A percentile compares a stretch with the other conserved stretches of the same genome.
These are phyloP conservation scores for Ceriops zippeliana DNA, from an alignment of 345 rosid genomes.

Conservation along the genomic window DNA sequence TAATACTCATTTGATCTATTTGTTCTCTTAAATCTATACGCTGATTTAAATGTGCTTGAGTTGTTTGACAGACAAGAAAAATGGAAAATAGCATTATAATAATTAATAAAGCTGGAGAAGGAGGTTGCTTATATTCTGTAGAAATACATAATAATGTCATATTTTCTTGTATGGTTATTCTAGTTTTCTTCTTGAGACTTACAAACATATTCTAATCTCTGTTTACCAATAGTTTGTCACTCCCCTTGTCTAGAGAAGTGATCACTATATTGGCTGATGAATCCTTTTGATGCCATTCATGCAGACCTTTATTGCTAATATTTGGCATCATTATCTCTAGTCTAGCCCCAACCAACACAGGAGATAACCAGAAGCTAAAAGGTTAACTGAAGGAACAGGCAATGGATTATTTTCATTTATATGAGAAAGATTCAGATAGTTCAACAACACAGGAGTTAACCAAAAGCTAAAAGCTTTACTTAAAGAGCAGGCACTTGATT, in stretches of 20 bases:
- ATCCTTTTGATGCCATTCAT: not conserved
- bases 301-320: not conserved
- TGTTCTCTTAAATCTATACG: not conserved
- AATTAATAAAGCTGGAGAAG: too few relatives aligned
- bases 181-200: too few relatives aligned
- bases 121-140: too few relatives aligned
- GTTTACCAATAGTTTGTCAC: too few relatives aligned
- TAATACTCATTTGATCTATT: not conserved
- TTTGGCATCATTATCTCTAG: not conserved
- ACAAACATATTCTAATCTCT: too few relatives aligned
- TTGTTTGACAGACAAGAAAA: too few relatives aligned
- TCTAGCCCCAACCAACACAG: not conserved
- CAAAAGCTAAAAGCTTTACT: conserved; percentile 1
- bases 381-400: not conserved
- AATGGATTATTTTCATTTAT: not conserved
- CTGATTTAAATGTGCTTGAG: not conserved
- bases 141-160: too few relatives aligned
- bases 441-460: not conserved
- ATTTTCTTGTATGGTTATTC: too few relatives aligned
- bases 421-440: not conserved
- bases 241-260: too few relatives aligned
- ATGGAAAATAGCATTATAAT: too few relatives aligned
- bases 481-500: not conserved
- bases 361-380: not conserved
- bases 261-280: not conserved